Conservation (phyloP, 164 flowering plant species). For the Saururus chinensis region DNA sequence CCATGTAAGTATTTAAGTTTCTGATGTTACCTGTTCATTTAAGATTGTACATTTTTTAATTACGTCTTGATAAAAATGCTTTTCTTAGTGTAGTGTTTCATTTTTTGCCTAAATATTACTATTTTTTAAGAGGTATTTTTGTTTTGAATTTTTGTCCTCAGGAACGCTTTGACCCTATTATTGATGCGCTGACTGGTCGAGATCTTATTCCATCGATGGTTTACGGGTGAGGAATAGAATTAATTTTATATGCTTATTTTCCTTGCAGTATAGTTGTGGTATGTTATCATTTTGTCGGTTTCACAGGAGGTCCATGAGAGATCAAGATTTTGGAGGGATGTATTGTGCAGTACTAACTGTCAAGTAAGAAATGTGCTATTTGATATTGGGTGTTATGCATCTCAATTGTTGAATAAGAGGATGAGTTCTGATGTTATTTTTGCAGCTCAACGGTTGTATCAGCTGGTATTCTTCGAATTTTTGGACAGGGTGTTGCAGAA, state of each 20-base stretch:
- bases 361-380: conserved; percentile 43
- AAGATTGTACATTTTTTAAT: too few species aligned
- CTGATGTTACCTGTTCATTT: too few species aligned
- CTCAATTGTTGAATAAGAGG: neutral
- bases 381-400: neutral
- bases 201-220: conserved; percentile 85
- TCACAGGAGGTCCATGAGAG: conserved; percentile 41
- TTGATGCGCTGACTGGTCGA: conserved; percentile 33
- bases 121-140: neutral
- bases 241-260: neutral
- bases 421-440: conserved; percentile 1
- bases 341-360: conserved; percentile 66
- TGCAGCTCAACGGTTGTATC: conserved; percentile 84
- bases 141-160: conserved; percentile 10
- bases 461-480: conserved; percentile 68
- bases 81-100: too few species aligned
- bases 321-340: conserved; percentile 72
- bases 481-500: conserved; percentile 75
- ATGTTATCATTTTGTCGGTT: conserved; percentile 1
- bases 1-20: conserved; percentile 43
- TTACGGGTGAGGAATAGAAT: conserved; percentile 49
- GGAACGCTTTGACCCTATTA: conserved; percentile 69
- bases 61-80: too few species aligned
- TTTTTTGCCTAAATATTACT: too few species aligned
- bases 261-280: neutral